phyloP scores from a whole-genome alignment of 345 rosid species.

The Salix purpurea region DNA sequence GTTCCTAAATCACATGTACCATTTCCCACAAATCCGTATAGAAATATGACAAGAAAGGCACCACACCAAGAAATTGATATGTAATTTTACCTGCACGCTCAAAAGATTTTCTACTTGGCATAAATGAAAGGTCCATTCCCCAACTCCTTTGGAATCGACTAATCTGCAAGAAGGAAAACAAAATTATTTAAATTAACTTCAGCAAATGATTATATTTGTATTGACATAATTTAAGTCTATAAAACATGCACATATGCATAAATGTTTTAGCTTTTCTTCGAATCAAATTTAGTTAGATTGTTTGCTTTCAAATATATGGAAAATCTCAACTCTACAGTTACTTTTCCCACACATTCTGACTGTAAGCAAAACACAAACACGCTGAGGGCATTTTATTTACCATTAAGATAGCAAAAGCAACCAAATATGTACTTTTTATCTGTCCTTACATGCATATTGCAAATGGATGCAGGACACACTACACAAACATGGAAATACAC shows the following conservation, averaged over 20 bases:
- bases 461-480: neutral
- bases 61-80: neutral
- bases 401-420: neutral
- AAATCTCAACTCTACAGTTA: neutral
- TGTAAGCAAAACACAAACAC: neutral
- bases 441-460: too few relatives aligned
- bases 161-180: slow-evolving; percentile 37
- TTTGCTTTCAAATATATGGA: neutral
- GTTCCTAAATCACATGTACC: neutral
- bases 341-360: neutral
- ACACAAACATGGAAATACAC: neutral
- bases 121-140: slow-evolving; percentile 95
- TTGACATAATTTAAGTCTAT: neutral
- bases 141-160: slow-evolving; percentile 70
- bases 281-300: neutral
- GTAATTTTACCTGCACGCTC: slow-evolving; percentile 79
- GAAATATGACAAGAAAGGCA: neutral
- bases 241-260: neutral
- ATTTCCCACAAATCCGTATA: neutral
- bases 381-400: neutral
- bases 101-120: slow-evolving; percentile 95
- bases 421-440: too few relatives aligned
- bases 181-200: neutral
- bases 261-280: neutral
- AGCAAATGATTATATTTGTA: neutral